A percentile compares a stretch with the other conserved stretches of the same genome.
Conservation (phyloP, 2,329 filamentous ascomycete genomes). For the Scopulariopsis brevicaulis region DNA sequence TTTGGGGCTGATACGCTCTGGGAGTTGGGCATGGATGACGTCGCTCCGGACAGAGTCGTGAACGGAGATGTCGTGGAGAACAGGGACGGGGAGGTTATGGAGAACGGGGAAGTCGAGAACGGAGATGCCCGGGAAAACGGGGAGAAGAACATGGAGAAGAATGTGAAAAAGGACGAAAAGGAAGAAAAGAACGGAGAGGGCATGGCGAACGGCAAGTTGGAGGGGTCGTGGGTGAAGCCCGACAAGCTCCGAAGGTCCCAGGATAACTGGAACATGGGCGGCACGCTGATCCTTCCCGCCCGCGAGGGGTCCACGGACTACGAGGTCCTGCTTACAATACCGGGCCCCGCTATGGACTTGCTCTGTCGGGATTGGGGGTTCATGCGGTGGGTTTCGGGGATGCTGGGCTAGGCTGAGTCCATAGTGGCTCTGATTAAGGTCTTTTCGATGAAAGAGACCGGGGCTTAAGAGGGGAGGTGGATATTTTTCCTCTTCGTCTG, state of each 20-base stretch:
- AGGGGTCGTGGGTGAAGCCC: slow-evolving; percentile 6
- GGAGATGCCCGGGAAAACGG: too few relatives aligned
- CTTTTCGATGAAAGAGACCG: background rate
- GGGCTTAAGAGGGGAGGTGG: background rate
- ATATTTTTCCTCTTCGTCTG: too few relatives aligned
- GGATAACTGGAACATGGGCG: slow-evolving; percentile 16
- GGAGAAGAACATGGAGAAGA: too few relatives aligned
- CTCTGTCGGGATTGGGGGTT: slow-evolving; percentile 14
- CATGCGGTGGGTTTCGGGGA: slow-evolving; percentile 16
- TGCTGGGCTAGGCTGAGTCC: slow-evolving; percentile 5
- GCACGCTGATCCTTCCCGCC: slow-evolving; percentile 19
- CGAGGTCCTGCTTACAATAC: slow-evolving; percentile 20
- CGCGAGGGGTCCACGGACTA: slow-evolving; percentile 10
- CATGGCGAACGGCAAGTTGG: slow-evolving; percentile 2
- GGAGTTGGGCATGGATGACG: slow-evolving; percentile 9
- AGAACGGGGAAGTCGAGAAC: too few relatives aligned
- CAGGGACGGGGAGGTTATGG: too few relatives aligned
- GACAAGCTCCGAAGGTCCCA: slow-evolving; percentile 19
- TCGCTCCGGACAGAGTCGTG: slow-evolving; percentile 1
- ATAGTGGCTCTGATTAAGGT: background rate
- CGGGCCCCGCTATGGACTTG: slow-evolving; percentile 15
- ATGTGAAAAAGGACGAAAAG: too few relatives aligned
- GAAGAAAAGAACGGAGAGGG: background rate
- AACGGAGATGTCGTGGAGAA: too few relatives aligned
- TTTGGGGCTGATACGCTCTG: slow-evolving; percentile 29